Evolutionary conservation across 1,284 basidiomycete species (phyloP), one percentile per base, ranked within the genome.

Genomic region (Caloboletus firmus): DNA sequence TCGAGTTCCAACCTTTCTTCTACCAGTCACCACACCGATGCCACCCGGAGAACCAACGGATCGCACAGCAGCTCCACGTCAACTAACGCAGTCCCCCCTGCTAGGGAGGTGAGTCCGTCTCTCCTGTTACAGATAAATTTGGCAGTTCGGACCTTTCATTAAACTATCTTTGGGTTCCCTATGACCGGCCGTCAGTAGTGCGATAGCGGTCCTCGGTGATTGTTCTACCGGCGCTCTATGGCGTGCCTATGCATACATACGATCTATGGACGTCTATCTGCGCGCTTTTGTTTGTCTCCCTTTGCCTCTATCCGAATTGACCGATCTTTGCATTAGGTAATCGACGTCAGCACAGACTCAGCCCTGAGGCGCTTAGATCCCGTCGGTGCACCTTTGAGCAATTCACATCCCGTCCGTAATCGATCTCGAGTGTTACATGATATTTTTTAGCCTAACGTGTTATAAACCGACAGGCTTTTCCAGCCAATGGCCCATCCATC

Each of bases 1-100:
- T 70, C 65, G 34, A 70, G 61, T 35, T 67, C 67, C 18, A 56
- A 45, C 17, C 56, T 49, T 49, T 56, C 62, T 56, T 67, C 59
- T 22, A 58, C 28, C 3, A 57, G 54, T 37, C 63, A 57, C 36
- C 54, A 57, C 44, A 59, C 64, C 52, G 67, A 71, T 71, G 56
- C 54, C 18, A 57, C 67, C 51, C 65, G 59, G 34, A 62, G 59
- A 50, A 68, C 65, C 17, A 22, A 65, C 51, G 44, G 48, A 55
- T 68, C 68, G 18, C 40, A 52, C 34, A 20, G 22, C 26, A 45
- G 52, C n/a, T 60, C 61, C 46, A 62, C 65, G 15, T 71, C 65
- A 37, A 49, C 59, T 1, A 70, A 56, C 46, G 68, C 69, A 22
- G 41, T 64, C 20, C 36, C 59, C 24, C 44, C 52, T 20, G 15